Percentiles rank a stretch among this genome's conserved stretches.
phyloP scores from a whole-genome alignment of 495 filamentous ascomycete genomes.

The Annulohypoxylon maeteangense region DNA sequence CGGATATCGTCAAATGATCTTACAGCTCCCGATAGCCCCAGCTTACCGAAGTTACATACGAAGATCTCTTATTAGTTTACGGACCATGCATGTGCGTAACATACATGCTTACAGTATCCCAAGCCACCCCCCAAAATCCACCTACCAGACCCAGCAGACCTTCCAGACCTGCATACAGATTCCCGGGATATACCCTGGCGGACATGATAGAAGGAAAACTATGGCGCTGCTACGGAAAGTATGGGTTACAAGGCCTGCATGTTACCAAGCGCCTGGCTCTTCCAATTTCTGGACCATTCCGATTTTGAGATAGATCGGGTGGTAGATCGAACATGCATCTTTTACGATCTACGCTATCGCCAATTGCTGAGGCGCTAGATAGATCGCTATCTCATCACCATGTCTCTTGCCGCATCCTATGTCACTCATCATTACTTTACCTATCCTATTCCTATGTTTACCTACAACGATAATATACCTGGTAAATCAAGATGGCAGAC shows the following conservation, averaged over 20 bases:
- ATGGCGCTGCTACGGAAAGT: not conserved
- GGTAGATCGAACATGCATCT: conserved; percentile 13
- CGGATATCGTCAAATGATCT: not conserved
- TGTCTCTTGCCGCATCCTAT: not conserved
- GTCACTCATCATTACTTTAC: not conserved
- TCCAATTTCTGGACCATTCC: conserved; percentile 11
- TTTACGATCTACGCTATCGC: not conserved
- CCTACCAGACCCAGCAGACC: conserved; percentile 3
- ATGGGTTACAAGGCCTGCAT: conserved; percentile 16
- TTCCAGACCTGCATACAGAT: not conserved
- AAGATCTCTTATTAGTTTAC: conserved; percentile 4
- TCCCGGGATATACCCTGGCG: conserved; percentile 21
- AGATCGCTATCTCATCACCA: not conserved
- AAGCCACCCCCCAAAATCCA: conserved; percentile 9
- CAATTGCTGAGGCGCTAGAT: not conserved
- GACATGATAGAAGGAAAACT: not conserved
- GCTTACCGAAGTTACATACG: conserved; percentile 6
- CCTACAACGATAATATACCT: not conserved
- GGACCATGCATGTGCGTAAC: conserved; percentile 5
- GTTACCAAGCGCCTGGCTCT: conserved; percentile 23
- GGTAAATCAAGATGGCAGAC: not conserved
- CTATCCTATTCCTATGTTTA: not conserved
- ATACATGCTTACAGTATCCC: not conserved
- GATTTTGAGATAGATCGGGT: conserved; percentile 2
- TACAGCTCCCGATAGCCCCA: not conserved